These are phyloP conservation scores for Bruguiera sexangula DNA, from an alignment of 345 rosid species.

Conservation along the genomic window DNA sequence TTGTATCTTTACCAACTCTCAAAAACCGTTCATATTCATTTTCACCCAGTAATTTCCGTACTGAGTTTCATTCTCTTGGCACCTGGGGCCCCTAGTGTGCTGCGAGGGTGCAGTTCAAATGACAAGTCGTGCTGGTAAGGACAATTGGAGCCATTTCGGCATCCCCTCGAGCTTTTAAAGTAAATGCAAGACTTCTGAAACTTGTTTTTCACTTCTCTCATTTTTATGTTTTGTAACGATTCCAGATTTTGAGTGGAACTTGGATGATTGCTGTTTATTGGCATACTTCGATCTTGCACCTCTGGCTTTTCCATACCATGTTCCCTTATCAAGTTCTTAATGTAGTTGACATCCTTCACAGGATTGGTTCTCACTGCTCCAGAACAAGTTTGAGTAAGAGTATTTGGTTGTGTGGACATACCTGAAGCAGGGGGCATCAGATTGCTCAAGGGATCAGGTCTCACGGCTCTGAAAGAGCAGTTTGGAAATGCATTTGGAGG, in stretches of 20 bases:
- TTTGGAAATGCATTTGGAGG: neutral
- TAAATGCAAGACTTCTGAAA: constrained; percentile 41
- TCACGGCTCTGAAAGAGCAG: neutral
- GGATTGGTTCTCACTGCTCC: constrained; percentile 14
- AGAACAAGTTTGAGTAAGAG: constrained; percentile 10
- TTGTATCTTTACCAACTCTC: too few relatives aligned
- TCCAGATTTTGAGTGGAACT: constrained; percentile 15
- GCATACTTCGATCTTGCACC: constrained; percentile 10
- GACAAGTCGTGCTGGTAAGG: constrained; percentile 39
- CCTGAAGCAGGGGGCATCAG: constrained; percentile 13
- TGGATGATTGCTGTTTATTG: constrained; percentile 7
- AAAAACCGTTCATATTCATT: neutral
- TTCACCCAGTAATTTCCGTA: constrained; percentile 22
- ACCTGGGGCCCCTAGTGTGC: constrained; percentile 22
- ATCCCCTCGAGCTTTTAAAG: constrained; percentile 43
- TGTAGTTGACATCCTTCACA: constrained; percentile 42
- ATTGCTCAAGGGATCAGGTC: neutral
- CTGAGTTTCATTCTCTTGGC: constrained; percentile 49
- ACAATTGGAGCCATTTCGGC: constrained; percentile 48
- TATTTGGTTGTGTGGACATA: constrained; percentile 15
- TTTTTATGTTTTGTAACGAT: constrained; percentile 18
- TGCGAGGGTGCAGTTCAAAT: constrained; percentile 19
- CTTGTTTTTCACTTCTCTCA: constrained; percentile 27
- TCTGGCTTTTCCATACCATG: constrained; percentile 51
- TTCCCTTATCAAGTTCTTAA: constrained; percentile 60